These are phyloP conservation scores for Triglochin maritima DNA, from an alignment of 106 monocot genomes.

Conservation along the genomic window DNA sequence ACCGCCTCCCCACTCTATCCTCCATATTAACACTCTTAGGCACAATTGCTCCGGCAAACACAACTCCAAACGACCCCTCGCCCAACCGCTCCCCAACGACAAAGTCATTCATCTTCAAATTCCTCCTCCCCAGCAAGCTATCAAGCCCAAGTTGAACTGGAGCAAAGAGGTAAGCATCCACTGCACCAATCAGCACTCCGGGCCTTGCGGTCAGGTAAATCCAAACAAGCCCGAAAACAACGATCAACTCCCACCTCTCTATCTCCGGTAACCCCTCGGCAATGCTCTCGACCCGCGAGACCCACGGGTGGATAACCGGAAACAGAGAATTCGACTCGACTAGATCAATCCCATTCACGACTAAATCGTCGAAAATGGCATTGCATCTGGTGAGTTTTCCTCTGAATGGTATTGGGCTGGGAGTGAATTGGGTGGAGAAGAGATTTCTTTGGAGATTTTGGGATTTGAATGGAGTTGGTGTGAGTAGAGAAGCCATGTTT, in stretches of 20 bases:
- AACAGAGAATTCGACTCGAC: conserved; percentile 29
- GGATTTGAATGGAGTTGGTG: conserved; percentile 13
- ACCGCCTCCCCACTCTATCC: conserved; percentile 29
- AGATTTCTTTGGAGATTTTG: conserved; percentile 9
- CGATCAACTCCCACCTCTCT: conserved; percentile 46
- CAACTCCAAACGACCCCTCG: conserved; percentile 87
- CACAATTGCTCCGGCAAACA: conserved; percentile 71
- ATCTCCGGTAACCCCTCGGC: conserved; percentile 25
- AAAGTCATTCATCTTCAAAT: conserved; percentile 70
- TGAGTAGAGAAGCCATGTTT: conserved; percentile 33
- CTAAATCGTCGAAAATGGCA: conserved; percentile 22
- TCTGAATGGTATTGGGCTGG: neutral
- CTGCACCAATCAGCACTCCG: conserved; percentile 74
- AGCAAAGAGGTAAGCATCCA: conserved; percentile 75
- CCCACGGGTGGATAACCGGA: conserved; percentile 14
- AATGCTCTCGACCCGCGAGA: conserved; percentile 26
- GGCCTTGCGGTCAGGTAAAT: conserved; percentile 82
- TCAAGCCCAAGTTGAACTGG: conserved; percentile 69
- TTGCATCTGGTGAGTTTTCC: conserved; percentile 18
- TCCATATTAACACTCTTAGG: conserved; percentile 40
- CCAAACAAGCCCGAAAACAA: conserved; percentile 36
- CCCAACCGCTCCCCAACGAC: conserved; percentile 71
- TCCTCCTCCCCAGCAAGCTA: conserved; percentile 62
- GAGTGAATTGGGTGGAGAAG: neutral
- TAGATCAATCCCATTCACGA: conserved; percentile 14